phyloP scores from a whole-genome alignment of 805 yeast genomes.

The Wickerhamomyces rabaulensis region DNA sequence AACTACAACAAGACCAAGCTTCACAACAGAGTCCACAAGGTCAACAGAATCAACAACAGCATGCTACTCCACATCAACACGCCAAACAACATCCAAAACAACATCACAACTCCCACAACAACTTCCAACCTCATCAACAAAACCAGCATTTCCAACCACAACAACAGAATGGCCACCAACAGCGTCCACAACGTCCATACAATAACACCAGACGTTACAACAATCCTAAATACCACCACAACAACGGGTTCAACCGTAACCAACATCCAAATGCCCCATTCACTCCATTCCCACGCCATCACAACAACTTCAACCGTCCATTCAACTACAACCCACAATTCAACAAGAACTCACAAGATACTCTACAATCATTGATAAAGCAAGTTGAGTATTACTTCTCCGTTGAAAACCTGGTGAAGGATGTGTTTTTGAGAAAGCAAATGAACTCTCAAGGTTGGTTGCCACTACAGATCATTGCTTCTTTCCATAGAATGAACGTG shows the following conservation, averaged over 20 bases:
- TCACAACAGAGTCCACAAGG: not conserved
- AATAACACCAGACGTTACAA: conserved; percentile 20
- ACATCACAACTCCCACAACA: conserved; percentile 3
- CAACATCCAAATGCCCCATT: conserved; percentile 1
- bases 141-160: conserved; percentile 7
- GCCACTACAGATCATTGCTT: conserved; percentile 53
- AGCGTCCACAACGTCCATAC: conserved; percentile 21
- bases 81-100: conserved; percentile 5
- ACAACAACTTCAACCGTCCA: conserved; percentile 2
- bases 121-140: conserved; percentile 5
- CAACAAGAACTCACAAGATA: conserved; percentile 13
- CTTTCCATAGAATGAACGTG: conserved; percentile 71
- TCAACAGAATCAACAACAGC: conserved; percentile 3
- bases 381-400: conserved; percentile 92
- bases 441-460: conserved; percentile 78
- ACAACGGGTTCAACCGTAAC: conserved; percentile 8
- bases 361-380: conserved; percentile 18
- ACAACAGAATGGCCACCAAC: conserved; percentile 8
- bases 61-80: conserved; percentile 1
- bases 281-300: conserved; percentile 4
- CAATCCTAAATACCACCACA: conserved; percentile 6
- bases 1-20: conserved; percentile 3
- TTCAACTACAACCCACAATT: conserved; percentile 2
- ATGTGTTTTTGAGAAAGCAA: conserved; percentile 72
- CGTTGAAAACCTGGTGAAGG: conserved; percentile 80